Evolutionary conservation across 106 monocot species (phyloP).

Genomic region (Alisma plantagoaquatica): DNA sequence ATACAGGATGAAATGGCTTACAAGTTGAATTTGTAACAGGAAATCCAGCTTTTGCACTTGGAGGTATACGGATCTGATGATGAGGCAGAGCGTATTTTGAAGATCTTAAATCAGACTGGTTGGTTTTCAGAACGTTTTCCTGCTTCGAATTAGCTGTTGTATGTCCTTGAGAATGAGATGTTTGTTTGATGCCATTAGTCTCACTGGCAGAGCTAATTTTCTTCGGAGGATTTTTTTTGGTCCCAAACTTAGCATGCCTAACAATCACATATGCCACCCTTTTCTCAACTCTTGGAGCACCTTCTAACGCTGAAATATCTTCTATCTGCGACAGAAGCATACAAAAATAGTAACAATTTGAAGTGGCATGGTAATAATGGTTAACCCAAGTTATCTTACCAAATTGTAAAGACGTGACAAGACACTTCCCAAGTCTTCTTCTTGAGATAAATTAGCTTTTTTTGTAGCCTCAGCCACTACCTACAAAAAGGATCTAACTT

Average conservation of each 20-base stretch:
- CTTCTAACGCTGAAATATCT: constrained; percentile 17
- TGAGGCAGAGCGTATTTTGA: not conserved
- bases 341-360: not conserved
- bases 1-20: too few species aligned
- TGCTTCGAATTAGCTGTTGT: not conserved
- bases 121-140: not conserved
- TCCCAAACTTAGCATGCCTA: constrained; percentile 22
- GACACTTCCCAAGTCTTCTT: constrained; percentile 3
- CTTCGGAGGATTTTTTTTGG: constrained; percentile 19
- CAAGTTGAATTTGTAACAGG: too few species aligned
- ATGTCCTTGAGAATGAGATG: not conserved
- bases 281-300: constrained; percentile 20
- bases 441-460: not conserved
- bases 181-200: too few species aligned
- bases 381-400: not conserved
- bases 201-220: not conserved
- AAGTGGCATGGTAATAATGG: not conserved
- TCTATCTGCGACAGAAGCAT: constrained; percentile 16
- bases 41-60: not conserved
- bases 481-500: too few species aligned
- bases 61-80: not conserved
- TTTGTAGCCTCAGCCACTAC: constrained; percentile 12
- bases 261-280: constrained; percentile 20
- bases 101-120: not conserved
- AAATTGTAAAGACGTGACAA: constrained; percentile 5